Conservation (phyloP, 305 asterid genomes). For the Solanum hybrid region DNA sequence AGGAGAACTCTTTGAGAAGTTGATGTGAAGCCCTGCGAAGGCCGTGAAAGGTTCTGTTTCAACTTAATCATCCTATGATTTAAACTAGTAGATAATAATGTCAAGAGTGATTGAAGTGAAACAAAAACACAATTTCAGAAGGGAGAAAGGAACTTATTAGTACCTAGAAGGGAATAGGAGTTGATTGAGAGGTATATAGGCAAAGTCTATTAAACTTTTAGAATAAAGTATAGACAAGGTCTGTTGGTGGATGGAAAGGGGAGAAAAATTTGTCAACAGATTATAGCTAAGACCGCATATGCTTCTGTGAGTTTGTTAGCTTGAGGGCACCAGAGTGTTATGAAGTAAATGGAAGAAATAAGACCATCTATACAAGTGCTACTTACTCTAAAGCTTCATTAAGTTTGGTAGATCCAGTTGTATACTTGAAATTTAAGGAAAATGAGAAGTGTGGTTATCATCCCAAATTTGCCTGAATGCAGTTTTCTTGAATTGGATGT, state of each 20-base stretch:
- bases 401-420: not conserved
- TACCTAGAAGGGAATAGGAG: not conserved
- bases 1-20: not conserved
- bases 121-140: not conserved
- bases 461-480: not conserved
- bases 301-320: not conserved
- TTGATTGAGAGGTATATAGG: not conserved
- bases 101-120: not conserved
- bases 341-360: not conserved
- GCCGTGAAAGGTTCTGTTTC: not conserved
- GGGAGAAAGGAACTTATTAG: not conserved
- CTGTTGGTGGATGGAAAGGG: not conserved
- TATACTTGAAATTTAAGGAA: not conserved
- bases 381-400: not conserved
- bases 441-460: not conserved
- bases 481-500: not conserved
- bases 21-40: not conserved
- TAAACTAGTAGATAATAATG: not conserved
- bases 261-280: not conserved
- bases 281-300: not conserved
- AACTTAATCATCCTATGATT: not conserved
- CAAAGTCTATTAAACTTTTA: not conserved
- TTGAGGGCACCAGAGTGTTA: not conserved
- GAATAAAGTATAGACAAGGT: not conserved
- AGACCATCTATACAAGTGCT: not conserved